These are phyloP conservation scores for Saprolegnia diclina DNA, from an alignment of 352 stramenopile genomes.

Conservation along the genomic window DNA sequence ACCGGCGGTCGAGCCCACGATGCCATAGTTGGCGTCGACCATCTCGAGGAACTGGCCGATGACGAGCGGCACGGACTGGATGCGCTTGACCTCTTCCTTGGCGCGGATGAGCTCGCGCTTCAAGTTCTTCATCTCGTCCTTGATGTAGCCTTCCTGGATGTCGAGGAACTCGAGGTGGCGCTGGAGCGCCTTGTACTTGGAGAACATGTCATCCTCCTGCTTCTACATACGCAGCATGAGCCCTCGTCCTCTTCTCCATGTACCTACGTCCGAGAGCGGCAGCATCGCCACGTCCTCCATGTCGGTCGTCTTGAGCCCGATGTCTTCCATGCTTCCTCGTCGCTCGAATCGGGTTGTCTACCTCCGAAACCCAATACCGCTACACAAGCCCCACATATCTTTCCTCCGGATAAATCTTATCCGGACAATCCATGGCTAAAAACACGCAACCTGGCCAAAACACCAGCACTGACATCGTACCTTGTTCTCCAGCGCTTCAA, in stretches of 20 bases:
- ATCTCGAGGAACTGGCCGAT: constrained; percentile 99
- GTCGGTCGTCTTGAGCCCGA: background rate
- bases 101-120: constrained; percentile 98
- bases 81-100: constrained; percentile 99
- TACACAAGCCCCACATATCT: background rate
- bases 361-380: background rate
- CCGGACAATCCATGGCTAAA: background rate
- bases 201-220: constrained; percentile 66
- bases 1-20: constrained; percentile 95
- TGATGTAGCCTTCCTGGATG: constrained; percentile 98
- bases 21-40: constrained; percentile 99
- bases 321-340: constrained; percentile 1
- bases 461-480: background rate
- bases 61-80: constrained; percentile 99
- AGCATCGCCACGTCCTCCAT: background rate
- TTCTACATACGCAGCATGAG: constrained; percentile 21
- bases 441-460: background rate
- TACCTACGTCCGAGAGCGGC: background rate
- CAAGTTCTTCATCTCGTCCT: constrained; percentile 99
- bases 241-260: background rate
- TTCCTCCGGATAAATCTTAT: background rate
- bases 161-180: constrained; percentile 78
- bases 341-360: background rate
- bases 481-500: background rate
- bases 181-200: constrained; percentile 72